These are phyloP conservation scores for Sphagnum fallax DNA, from an alignment of 228 moss, liverwort and hornwort genomes.

Conservation along the genomic window DNA sequence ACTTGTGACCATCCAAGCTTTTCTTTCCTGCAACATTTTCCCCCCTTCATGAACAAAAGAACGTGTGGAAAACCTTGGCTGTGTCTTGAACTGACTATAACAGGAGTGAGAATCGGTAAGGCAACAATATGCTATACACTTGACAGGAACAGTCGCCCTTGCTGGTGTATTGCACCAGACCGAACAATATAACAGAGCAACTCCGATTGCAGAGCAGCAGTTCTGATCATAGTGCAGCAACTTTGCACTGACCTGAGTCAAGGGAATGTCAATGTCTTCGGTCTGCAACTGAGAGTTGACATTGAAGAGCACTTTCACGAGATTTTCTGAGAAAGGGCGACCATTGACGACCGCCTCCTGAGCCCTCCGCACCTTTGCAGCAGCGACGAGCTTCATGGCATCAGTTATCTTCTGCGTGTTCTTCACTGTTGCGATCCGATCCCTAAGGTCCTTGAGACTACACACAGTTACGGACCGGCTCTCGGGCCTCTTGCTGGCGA, in stretches of 20 bases:
- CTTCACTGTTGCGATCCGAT: slow-evolving; percentile 85
- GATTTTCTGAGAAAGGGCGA: slow-evolving; percentile 86
- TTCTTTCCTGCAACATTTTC: no score
- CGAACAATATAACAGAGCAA: no score
- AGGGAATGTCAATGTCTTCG: slow-evolving; percentile 84
- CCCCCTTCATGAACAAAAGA: no score
- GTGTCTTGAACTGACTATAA: no score
- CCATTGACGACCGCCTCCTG: slow-evolving; percentile 97
- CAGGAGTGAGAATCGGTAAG: no score
- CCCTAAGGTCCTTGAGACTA: slow-evolving; percentile 64
- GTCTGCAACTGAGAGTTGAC: slow-evolving; percentile 73
- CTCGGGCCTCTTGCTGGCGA: slow-evolving; percentile 29
- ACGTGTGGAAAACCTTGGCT: no score
- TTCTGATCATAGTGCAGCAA: background rate
- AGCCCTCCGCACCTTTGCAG: slow-evolving; percentile 87
- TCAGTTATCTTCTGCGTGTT: slow-evolving; percentile 98
- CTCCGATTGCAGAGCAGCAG: no score
- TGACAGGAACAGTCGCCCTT: no score
- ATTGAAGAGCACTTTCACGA: slow-evolving; percentile 80
- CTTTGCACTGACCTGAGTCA: slow-evolving; percentile 43
- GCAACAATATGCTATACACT: no score
- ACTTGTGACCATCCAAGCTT: no score
- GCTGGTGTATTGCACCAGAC: no score
- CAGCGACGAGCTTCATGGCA: slow-evolving; percentile 94
- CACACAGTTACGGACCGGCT: slow-evolving; percentile 38